A percentile compares a stretch with the other conserved stretches of the same genome.
Evolutionary conservation across 306 rosid species (phyloP).

Genomic region (Cucumis hystrix): DNA sequence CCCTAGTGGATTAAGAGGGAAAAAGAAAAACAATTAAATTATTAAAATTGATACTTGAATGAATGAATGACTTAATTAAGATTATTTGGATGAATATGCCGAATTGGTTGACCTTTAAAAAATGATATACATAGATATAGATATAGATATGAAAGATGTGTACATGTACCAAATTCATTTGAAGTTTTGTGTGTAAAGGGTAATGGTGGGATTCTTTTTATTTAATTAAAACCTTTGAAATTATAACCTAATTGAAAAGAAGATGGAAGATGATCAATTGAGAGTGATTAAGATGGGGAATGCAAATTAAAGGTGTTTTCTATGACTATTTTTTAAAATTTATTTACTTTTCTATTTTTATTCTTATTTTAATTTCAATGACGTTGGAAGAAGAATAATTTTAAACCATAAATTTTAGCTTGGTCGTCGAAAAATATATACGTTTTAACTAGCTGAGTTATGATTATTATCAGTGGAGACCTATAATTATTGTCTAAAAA

Average conservation of each 20-base stretch:
- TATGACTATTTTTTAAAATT: neutral
- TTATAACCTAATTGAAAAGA: neutral
- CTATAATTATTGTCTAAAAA: too few species aligned
- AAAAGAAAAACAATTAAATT: neutral
- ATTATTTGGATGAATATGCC: neutral
- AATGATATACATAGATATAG: too few species aligned
- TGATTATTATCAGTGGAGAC: too few species aligned
- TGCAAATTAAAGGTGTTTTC: neutral
- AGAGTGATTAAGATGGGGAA: too few species aligned
- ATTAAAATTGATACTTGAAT: neutral
- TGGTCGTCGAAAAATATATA: too few species aligned
- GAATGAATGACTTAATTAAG: neutral
- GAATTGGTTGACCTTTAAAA: slow-evolving; percentile 6
- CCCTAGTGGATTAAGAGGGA: neutral
- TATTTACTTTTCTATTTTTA: too few species aligned
- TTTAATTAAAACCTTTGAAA: neutral
- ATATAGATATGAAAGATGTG: neutral
- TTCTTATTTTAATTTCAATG: too few species aligned
- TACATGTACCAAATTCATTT: neutral
- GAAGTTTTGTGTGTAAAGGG: neutral
- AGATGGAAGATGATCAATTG: too few species aligned
- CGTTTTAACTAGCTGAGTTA: too few species aligned
- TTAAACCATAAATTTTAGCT: too few species aligned
- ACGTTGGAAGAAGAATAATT: too few species aligned
- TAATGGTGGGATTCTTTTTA: neutral